These are phyloP conservation scores for Hypoxylon crocopeplum DNA, from an alignment of 495 filamentous ascomycete genomes.

Conservation along the genomic window DNA sequence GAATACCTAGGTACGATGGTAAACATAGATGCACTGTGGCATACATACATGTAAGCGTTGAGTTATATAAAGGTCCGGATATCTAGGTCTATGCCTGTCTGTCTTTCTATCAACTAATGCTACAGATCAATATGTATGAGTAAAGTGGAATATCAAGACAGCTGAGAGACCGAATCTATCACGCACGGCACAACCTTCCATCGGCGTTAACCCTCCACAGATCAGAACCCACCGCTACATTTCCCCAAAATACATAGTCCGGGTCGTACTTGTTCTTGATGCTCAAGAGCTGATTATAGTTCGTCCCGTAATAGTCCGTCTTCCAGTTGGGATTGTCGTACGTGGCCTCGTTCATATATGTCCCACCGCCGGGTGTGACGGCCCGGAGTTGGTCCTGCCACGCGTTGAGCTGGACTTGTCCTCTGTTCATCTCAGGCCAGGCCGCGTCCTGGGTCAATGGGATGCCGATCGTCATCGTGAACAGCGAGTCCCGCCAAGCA, in stretches of 20 bases:
- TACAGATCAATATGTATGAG: no score
- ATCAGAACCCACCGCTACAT: constrained; percentile 11
- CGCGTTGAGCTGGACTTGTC: background rate
- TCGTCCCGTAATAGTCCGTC: constrained; percentile 48
- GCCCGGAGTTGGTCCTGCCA: background rate
- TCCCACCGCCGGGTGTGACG: constrained; percentile 40
- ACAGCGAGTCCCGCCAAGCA: constrained; percentile 58
- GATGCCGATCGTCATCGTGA: constrained; percentile 14
- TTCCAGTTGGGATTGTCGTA: constrained; percentile 50
- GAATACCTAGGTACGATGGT: no score
- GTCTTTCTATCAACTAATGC: no score
- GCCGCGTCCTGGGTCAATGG: background rate
- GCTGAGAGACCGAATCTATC: no score
- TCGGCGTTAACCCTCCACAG: background rate
- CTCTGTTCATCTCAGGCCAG: background rate
- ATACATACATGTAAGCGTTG: no score
- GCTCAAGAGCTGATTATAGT: constrained; percentile 47
- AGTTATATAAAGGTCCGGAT: no score
- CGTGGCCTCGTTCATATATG: constrained; percentile 48
- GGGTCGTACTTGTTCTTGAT: constrained; percentile 62
- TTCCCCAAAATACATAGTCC: constrained; percentile 46
- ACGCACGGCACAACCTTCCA: background rate
- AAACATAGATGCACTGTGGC: no score
- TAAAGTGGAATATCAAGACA: no score
- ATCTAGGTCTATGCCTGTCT: no score